These are phyloP conservation scores for Corymbia citriodora DNA, from an alignment of 441 rosid genomes.

Conservation along the genomic window DNA sequence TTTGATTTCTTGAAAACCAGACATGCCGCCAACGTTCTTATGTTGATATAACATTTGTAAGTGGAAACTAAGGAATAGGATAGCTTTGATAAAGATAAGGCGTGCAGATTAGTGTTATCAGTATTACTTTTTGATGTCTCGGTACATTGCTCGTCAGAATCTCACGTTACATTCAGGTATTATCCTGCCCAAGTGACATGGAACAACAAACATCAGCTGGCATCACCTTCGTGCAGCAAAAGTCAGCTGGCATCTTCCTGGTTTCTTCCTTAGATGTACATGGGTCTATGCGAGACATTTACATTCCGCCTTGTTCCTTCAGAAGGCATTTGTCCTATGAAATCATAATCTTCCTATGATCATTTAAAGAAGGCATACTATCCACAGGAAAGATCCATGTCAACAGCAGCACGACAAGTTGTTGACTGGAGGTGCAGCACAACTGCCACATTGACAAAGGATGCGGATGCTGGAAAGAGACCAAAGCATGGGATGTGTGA, in stretches of 20 bases:
- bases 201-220: neutral
- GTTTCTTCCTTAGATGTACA: neutral
- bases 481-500: neutral
- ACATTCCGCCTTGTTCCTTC: neutral
- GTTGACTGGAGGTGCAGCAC: neutral
- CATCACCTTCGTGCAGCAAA: neutral
- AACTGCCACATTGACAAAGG: neutral
- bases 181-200: neutral
- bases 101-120: neutral
- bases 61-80: neutral
- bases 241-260: neutral
- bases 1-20: neutral
- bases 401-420: fast-evolving
- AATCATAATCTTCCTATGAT: neutral
- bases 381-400: neutral
- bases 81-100: neutral
- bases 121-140: neutral
- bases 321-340: neutral
- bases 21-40: neutral
- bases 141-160: neutral
- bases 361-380: neutral
- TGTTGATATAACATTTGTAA: neutral
- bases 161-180: neutral
- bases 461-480: neutral
- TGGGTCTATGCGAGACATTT: neutral